A percentile compares a stretch with the other conserved stretches of the same genome.
Conservation (phyloP, 2,329 filamentous ascomycete genomes). For the Epichloe amarillans region DNA sequence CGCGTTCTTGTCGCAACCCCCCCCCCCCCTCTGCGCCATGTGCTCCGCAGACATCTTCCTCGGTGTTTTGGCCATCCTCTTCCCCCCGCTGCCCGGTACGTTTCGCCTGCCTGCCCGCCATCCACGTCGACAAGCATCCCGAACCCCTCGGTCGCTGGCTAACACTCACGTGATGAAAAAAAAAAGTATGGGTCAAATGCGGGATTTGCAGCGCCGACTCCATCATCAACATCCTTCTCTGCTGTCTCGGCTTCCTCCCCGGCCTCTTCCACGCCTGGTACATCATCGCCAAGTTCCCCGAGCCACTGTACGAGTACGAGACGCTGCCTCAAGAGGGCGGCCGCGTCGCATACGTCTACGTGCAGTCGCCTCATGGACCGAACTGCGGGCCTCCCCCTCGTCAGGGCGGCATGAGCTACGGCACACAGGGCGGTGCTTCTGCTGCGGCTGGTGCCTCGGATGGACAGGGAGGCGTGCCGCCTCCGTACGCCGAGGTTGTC, state of each 20-base stretch:
- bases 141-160: background rate
- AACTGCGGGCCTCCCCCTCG: constrained; percentile 21
- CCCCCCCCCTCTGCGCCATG: constrained; percentile 24
- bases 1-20: background rate
- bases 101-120: background rate
- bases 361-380: constrained; percentile 33
- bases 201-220: constrained; percentile 88
- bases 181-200: constrained; percentile 83
- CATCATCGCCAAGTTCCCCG: constrained; percentile 85
- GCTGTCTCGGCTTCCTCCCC: constrained; percentile 63
- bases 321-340: constrained; percentile 42
- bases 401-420: constrained; percentile 10
- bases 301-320: constrained; percentile 58
- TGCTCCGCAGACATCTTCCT: constrained; percentile 50
- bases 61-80: constrained; percentile 19
- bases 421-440: constrained; percentile 15
- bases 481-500: constrained; percentile 82
- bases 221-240: constrained; percentile 89
- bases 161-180: background rate
- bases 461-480: constrained; percentile 43
- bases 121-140: background rate
- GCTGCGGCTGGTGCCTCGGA: constrained; percentile 27
- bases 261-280: constrained; percentile 95
- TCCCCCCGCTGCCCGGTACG: constrained; percentile 36
- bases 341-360: constrained; percentile 67